Conservation (phyloP, 2,329 filamentous ascomycete genomes). For the Xylariaceae sp. region DNA sequence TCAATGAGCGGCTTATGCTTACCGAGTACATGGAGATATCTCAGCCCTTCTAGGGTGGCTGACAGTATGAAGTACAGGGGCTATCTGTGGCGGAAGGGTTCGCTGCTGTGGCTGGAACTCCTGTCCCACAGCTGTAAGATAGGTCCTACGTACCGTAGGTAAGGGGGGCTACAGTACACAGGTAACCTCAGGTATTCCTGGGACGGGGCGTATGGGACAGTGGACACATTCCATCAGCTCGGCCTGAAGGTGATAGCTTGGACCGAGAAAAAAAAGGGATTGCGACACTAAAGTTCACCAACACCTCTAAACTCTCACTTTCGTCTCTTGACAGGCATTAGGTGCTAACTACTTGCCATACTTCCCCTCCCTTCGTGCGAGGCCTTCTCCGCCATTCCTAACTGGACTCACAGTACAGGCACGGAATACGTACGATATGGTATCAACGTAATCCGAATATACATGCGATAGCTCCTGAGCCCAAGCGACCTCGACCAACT, state of each 20-base stretch:
- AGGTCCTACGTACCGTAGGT: no score
- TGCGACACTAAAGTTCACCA: conserved; percentile 1
- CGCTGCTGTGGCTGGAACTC: no score
- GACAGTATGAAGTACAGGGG: no score
- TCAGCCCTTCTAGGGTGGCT: no score
- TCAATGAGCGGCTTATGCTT: no score
- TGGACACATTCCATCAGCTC: conserved; percentile 23
- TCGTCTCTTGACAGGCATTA: neutral
- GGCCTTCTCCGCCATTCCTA: neutral
- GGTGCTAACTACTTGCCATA: no score
- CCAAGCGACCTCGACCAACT: conserved; percentile 19
- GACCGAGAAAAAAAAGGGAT: conserved; percentile 12
- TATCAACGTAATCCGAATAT: conserved; percentile 5
- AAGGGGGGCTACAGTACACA: no score
- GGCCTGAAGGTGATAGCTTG: conserved; percentile 18
- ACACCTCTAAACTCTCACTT: neutral
- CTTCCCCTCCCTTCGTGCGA: neutral
- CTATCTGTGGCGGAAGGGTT: no score
- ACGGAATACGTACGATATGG: conserved; percentile 5
- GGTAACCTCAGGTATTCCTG: no score
- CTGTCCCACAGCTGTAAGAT: no score
- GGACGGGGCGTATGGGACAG: neutral
- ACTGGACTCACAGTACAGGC: neutral
- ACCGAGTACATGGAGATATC: no score
- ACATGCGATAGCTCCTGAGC: conserved; percentile 18